These are phyloP conservation scores for Chrysoporthe puriensis DNA, from an alignment of 2,329 filamentous ascomycete species.

Conservation along the genomic window DNA sequence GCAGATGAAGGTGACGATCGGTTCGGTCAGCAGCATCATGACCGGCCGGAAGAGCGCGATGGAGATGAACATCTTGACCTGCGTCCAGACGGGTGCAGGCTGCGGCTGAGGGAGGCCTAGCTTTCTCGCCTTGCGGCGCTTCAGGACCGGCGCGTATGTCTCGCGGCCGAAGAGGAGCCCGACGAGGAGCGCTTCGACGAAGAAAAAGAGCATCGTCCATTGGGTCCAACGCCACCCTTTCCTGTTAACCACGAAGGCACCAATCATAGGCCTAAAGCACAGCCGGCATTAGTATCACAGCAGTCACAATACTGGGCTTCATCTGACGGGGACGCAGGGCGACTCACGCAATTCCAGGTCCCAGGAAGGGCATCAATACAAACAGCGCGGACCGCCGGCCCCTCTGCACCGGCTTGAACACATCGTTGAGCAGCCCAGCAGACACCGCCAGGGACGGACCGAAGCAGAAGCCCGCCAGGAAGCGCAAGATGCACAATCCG, in stretches of 20 bases:
- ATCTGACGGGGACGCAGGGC: background rate
- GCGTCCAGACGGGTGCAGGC: constrained; percentile 32
- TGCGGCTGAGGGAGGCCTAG: constrained; percentile 37
- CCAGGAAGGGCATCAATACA: constrained; percentile 56
- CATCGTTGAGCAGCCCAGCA: constrained; percentile 54
- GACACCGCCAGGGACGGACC: constrained; percentile 54
- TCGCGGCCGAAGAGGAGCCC: constrained; percentile 51
- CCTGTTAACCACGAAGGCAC: constrained; percentile 50
- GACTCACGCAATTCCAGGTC: constrained; percentile 54
- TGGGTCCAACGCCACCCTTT: constrained; percentile 59
- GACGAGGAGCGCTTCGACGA: constrained; percentile 41
- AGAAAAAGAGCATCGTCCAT: constrained; percentile 54
- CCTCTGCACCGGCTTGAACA: constrained; percentile 47
- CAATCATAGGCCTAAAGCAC: constrained; percentile 47
- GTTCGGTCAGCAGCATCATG: constrained; percentile 64
- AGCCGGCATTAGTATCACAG: background rate
- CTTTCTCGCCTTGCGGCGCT: constrained; percentile 43
- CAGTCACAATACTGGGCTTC: background rate
- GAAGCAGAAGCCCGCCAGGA: constrained; percentile 58
- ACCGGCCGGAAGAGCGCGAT: constrained; percentile 54
- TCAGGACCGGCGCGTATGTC: constrained; percentile 59
- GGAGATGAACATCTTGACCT: constrained; percentile 42
- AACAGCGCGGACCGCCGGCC: constrained; percentile 49
- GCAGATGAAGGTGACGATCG: constrained; percentile 61
- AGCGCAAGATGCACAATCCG: constrained; percentile 56